Conservation (phyloP, 2,329 filamentous ascomycete species). For the Colletotrichum zoysiae region DNA sequence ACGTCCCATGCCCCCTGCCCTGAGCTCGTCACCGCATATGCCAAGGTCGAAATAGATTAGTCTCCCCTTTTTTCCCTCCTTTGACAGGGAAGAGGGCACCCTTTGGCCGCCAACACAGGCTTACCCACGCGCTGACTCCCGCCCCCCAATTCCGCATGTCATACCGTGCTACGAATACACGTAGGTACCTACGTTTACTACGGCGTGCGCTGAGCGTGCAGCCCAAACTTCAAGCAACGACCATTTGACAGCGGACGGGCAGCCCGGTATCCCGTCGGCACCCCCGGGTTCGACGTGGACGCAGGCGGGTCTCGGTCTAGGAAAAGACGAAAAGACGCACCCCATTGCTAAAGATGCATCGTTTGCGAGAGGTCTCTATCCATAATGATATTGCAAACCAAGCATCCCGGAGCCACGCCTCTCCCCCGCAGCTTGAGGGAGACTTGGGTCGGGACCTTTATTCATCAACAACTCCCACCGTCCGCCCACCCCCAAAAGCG, state of each 20-base stretch:
- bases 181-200: too few relatives aligned
- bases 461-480: too few relatives aligned
- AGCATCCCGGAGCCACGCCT: too few relatives aligned
- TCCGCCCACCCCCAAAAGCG: too few relatives aligned
- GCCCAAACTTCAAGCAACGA: not conserved
- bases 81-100: not conserved
- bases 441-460: too few relatives aligned
- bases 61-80: not conserved
- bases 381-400: too few relatives aligned
- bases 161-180: not conserved
- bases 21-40: conserved; percentile 2
- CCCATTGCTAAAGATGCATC: too few relatives aligned
- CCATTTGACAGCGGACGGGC: too few relatives aligned
- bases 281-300: not conserved
- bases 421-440: too few relatives aligned
- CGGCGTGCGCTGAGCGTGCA: not conserved
- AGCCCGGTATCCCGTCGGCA: not conserved
- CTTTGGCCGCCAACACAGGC: not conserved
- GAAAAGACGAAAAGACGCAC: not conserved
- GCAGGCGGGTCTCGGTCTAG: not conserved
- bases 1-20: conserved; percentile 9
- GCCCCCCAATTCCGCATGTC: not conserved
- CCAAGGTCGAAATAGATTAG: conserved; percentile 6
- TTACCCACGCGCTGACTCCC: not conserved
- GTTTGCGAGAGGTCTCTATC: too few relatives aligned